Evolutionary conservation across 2,329 filamentous ascomycete genomes (phyloP).

Genomic region (Penicillium fuscoglaucum): DNA sequence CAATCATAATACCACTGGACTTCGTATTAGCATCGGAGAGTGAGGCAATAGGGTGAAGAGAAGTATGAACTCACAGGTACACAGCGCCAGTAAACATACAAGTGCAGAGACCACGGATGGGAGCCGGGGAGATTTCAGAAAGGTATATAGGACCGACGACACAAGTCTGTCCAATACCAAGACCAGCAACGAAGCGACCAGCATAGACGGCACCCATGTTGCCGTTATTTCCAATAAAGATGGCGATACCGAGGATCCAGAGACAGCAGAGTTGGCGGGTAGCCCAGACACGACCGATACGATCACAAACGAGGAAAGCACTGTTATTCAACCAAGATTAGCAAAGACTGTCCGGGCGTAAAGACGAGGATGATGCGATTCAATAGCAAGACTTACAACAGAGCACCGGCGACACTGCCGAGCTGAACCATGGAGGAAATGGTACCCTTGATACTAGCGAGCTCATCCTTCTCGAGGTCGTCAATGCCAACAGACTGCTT

Average conservation of each 20-base stretch:
- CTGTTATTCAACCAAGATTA: conserved; percentile 47
- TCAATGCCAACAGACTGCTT: conserved; percentile 48
- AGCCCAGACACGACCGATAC: conserved; percentile 63
- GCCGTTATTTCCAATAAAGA: conserved; percentile 60
- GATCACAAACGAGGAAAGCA: conserved; percentile 60
- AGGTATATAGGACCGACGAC: conserved; percentile 51
- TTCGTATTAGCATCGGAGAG: neutral
- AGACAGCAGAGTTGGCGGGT: conserved; percentile 58
- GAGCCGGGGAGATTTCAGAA: conserved; percentile 51
- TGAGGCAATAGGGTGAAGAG: neutral
- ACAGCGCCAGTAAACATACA: conserved; percentile 66
- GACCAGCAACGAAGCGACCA: conserved; percentile 65
- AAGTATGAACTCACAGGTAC: conserved; percentile 50
- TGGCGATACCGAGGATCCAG: conserved; percentile 60
- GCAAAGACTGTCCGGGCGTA: neutral
- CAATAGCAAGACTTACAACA: conserved; percentile 1
- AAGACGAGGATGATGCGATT: neutral
- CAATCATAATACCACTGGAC: conserved; percentile 64
- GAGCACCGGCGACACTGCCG: conserved; percentile 65
- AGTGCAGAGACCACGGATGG: conserved; percentile 71
- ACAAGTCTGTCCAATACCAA: conserved; percentile 66
- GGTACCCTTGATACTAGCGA: conserved; percentile 66
- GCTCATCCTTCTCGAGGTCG: conserved; percentile 1
- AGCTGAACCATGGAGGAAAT: conserved; percentile 76
- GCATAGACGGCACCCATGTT: conserved; percentile 61